These are phyloP conservation scores for Kernera saxatilis DNA, from an alignment of 345 rosid genomes.

Conservation along the genomic window DNA sequence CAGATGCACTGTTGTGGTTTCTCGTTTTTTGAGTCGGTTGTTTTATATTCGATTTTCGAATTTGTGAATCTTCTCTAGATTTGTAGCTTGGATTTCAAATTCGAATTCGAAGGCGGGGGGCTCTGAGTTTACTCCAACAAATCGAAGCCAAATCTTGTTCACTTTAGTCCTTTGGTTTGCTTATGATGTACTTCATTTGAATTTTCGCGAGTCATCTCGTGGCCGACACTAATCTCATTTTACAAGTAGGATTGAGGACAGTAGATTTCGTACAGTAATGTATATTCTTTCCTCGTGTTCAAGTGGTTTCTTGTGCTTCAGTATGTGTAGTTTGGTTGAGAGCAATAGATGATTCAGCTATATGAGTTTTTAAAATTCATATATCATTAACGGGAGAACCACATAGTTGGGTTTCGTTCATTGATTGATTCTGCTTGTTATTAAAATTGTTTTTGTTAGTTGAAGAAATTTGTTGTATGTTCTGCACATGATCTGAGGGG, in stretches of 20 bases:
- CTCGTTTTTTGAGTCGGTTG: not conserved
- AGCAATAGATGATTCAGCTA: not conserved
- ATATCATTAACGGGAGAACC: not conserved
- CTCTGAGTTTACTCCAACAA: not conserved
- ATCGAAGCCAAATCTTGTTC: not conserved
- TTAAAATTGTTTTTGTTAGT: not conserved
- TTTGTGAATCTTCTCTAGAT: constrained; percentile 14
- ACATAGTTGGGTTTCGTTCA: not conserved
- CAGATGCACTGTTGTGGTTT: not conserved
- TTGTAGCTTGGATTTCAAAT: not conserved
- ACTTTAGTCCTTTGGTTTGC: not conserved
- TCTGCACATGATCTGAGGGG: not conserved
- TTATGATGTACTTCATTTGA: not conserved
- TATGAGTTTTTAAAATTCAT: not conserved
- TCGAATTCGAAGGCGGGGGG: not conserved
- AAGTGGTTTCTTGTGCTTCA: not conserved
- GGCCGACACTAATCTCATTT: constrained; percentile 11
- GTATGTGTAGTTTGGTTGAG: constrained; percentile 1
- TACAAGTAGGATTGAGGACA: not conserved
- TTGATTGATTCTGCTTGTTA: constrained; percentile 6
- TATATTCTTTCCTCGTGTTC: not conserved
- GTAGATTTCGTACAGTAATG: not conserved
- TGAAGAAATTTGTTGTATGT: not conserved
- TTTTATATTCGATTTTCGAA: constrained; percentile 7
- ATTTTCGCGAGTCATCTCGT: not conserved